Percentiles rank a stretch among this genome's conserved stretches.
phyloP scores from a whole-genome alignment of 148 eudicot species.

The Heliosperma pusillum region DNA sequence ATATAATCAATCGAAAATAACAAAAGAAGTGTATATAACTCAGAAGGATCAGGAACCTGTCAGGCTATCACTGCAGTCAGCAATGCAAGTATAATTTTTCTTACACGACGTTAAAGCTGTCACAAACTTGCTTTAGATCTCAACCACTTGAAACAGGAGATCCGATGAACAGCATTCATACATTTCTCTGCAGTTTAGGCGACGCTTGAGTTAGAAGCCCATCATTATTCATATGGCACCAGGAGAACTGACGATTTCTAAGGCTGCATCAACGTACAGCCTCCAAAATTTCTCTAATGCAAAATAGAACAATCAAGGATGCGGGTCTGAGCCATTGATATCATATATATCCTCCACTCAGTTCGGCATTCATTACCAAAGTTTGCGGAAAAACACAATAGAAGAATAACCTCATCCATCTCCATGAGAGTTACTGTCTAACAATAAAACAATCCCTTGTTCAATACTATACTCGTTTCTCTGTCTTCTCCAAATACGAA shows the following conservation, averaged over 20 bases:
- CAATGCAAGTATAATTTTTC: too few relatives aligned
- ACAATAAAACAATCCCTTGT: not conserved
- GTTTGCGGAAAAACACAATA: not conserved
- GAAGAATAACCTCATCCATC: not conserved
- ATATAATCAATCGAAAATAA: not conserved
- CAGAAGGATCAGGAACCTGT: not conserved
- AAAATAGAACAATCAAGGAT: not conserved
- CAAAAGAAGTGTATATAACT: not conserved
- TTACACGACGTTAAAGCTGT: too few relatives aligned
- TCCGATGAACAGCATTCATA: not conserved
- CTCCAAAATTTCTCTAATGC: not conserved
- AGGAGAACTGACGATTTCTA: not conserved
- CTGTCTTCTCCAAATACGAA: slow-evolving; percentile 34
- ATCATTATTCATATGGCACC: not conserved
- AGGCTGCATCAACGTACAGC: not conserved
- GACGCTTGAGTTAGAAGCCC: not conserved
- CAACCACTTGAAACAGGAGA: not conserved
- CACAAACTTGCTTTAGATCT: not conserved
- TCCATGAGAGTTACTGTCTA: not conserved
- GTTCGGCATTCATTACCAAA: not conserved
- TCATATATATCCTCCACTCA: not conserved
- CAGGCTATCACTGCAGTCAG: too few relatives aligned
- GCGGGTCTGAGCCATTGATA: not conserved
- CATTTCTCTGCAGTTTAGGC: not conserved
- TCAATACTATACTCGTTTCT: slow-evolving; percentile 28